Evolutionary conservation across 2,329 filamentous ascomycete genomes (phyloP), one percentile per base, ranked within the genome.

Genomic region (Escovopsis sp.): DNA sequence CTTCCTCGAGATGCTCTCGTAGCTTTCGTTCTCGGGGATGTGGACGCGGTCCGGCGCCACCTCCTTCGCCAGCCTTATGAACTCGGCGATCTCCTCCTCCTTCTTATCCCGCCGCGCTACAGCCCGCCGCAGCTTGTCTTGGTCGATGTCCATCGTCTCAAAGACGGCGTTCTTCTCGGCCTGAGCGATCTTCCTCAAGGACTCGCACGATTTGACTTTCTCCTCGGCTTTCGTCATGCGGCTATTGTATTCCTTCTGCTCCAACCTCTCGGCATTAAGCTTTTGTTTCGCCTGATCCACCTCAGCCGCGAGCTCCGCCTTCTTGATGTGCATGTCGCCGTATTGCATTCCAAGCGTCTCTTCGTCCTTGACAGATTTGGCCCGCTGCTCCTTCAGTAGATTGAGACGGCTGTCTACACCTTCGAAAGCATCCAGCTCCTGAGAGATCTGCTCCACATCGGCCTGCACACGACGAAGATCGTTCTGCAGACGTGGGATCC

Each of bases 321-420:
- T 77, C 36, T 66, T 60, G 3, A 9, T 32, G 8, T 32, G 28
- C 49, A 75, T 60, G 41, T 67, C 64, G 18, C 70, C 75, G 48
- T 72, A 80, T 45, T 77, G 70, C 11, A 62, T 54, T 55, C 77
- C 71, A 26, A 72, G 65, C 39, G 70, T 66, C 1, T 69, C 62
- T 11, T 61, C 59, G 47, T 69, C 58, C 3, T 59, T 57, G 7
- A 78, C 73, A 43, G 66, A 61, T 4, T 77, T 71, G 40, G 65
- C 58, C 1, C 93, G 68, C 39, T 75, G 66, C 12, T 65, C 59
- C 43, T 72, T 72, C 2, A 86, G 64, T 11, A 64, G 63, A 38
- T 77, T 71, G 1, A 89, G 64, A 41, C 71, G 70, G 39, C 75
- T 79, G 54, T 86, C 85, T 43, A 77, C 75, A 3, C 81, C 80